phyloP scores from a whole-genome alignment of 2,329 filamentous ascomycete species.

The Coccinonectria pachysandricola region DNA sequence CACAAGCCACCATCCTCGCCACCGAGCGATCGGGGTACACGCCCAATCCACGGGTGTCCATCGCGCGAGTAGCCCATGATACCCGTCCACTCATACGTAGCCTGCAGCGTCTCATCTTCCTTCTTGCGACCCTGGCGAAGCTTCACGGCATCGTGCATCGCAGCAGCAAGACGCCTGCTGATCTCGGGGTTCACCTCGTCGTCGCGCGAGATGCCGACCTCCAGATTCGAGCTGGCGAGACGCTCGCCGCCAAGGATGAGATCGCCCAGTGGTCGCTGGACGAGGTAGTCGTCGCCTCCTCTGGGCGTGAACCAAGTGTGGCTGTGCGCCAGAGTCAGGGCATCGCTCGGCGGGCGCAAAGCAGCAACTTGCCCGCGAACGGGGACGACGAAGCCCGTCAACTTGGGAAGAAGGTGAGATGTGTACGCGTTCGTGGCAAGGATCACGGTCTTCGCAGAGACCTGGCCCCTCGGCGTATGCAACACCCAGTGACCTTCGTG shows the following conservation, averaged over 20 bases:
- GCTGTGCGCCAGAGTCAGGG: conserved; percentile 39
- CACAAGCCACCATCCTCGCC: conserved; percentile 41
- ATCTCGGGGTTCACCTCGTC: conserved; percentile 44
- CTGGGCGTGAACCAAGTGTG: conserved; percentile 47
- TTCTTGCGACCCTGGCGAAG: conserved; percentile 23
- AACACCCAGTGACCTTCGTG: conserved; percentile 42
- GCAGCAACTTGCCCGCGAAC: conserved; percentile 64
- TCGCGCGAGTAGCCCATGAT: conserved; percentile 71
- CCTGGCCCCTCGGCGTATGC: conserved; percentile 57
- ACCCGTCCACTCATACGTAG: conserved; percentile 62
- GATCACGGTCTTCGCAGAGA: conserved; percentile 54
- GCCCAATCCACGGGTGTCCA: conserved; percentile 58
- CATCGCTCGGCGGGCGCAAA: conserved; percentile 43
- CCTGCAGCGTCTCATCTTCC: conserved; percentile 35
- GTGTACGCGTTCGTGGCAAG: conserved; percentile 81
- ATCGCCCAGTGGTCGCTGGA: conserved; percentile 53
- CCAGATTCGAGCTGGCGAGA: conserved; percentile 35
- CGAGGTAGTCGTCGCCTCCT: conserved; percentile 59
- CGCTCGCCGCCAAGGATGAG: conserved; percentile 65
- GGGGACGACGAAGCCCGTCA: conserved; percentile 65
- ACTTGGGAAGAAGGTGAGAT: conserved; percentile 58
- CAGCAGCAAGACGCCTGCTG: conserved; percentile 42
- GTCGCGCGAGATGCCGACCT: conserved; percentile 49
- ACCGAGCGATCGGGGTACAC: conserved; percentile 45
- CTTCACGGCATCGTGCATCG: conserved; percentile 32